phyloP scores from a whole-genome alignment of 208 protist species.

The Kentomonas sorsogonicus region DNA sequence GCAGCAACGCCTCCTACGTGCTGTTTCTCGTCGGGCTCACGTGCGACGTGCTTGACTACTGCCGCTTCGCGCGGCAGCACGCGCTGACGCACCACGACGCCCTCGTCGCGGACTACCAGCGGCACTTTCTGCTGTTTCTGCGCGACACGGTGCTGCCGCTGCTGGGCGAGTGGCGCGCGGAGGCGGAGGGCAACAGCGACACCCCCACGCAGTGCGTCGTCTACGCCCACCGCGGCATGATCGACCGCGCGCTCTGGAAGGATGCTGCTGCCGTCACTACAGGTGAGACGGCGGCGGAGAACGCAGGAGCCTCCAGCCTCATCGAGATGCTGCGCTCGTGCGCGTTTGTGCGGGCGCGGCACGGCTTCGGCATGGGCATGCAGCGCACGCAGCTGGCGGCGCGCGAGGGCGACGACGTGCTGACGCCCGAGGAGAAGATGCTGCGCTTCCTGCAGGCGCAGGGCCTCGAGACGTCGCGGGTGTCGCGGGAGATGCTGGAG shows the following conservation, averaged over 20 bases:
- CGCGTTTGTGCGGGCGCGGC: conserved; percentile 66
- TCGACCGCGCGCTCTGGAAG: conserved; percentile 50
- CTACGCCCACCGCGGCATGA: conserved; percentile 41
- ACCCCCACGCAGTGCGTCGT: conserved; percentile 72
- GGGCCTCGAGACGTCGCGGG: conserved; percentile 57
- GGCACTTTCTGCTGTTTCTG: conserved; percentile 27
- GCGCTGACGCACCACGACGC: conserved; percentile 1
- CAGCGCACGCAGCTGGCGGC: conserved; percentile 67
- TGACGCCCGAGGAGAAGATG: conserved; percentile 64
- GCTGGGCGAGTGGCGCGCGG: conserved; percentile 42
- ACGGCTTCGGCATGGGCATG: conserved; percentile 84
- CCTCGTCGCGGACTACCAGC: conserved; percentile 20
- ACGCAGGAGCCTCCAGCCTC: conserved; percentile 9
- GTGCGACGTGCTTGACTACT: conserved; percentile 52
- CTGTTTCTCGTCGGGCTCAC: conserved; percentile 59
- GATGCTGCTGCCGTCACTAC: not conserved
- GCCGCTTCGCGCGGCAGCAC: conserved; percentile 22
- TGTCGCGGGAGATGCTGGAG: conserved; percentile 45
- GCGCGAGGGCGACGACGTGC: conserved; percentile 47
- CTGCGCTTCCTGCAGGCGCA: conserved; percentile 79
- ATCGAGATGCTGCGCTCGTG: conserved; percentile 34
- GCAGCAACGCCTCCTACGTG: conserved; percentile 66
- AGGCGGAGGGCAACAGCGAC: conserved; percentile 55
- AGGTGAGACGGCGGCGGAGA: not conserved
- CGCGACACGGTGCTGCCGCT: conserved; percentile 26